Percentiles rank a stretch among this genome's conserved stretches.
Conservation (phyloP, 495 filamentous ascomycete species). For the Aspergillus ostianus region DNA sequence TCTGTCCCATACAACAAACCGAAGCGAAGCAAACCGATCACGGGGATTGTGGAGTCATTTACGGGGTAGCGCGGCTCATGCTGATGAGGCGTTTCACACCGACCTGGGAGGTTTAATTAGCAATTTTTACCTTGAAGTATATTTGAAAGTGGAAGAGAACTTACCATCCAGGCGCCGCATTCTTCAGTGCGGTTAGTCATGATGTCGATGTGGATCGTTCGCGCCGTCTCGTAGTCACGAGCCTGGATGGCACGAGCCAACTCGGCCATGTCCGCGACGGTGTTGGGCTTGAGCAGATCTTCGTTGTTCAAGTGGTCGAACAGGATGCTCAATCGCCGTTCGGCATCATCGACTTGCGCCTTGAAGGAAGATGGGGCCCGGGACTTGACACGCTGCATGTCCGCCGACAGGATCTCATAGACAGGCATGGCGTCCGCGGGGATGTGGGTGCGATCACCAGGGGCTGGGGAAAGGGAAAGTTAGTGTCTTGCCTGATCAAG, state of each 20-base stretch:
- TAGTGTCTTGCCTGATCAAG: slow-evolving; percentile 3
- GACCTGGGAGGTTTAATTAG: slow-evolving; percentile 51
- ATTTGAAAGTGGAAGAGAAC: slow-evolving; percentile 27
- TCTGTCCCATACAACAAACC: not conserved
- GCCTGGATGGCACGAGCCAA: slow-evolving; percentile 64
- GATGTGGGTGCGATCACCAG: slow-evolving; percentile 90
- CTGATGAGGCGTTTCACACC: slow-evolving; percentile 89
- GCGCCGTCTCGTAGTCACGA: slow-evolving; percentile 75
- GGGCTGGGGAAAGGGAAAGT: slow-evolving; percentile 40
- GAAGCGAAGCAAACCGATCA: not conserved
- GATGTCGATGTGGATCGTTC: slow-evolving; percentile 74
- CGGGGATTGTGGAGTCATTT: slow-evolving; percentile 8
- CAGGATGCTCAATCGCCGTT: slow-evolving; percentile 84
- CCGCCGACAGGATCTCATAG: slow-evolving; percentile 74
- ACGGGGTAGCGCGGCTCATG: slow-evolving; percentile 80
- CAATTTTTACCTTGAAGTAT: not conserved
- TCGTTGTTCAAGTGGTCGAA: slow-evolving; percentile 98
- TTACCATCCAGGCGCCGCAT: slow-evolving; percentile 94
- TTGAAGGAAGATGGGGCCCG: slow-evolving; percentile 80
- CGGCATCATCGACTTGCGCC: slow-evolving; percentile 84
- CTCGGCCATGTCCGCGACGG: slow-evolving; percentile 66
- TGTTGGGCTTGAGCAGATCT: slow-evolving; percentile 80
- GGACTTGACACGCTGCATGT: slow-evolving; percentile 84
- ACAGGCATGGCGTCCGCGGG: slow-evolving; percentile 70
- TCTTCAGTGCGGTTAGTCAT: slow-evolving; percentile 79